Base-by-base conservation (phyloP, 1,284 basidiomycete species). In the Microbotryum scabiosae region DNA sequence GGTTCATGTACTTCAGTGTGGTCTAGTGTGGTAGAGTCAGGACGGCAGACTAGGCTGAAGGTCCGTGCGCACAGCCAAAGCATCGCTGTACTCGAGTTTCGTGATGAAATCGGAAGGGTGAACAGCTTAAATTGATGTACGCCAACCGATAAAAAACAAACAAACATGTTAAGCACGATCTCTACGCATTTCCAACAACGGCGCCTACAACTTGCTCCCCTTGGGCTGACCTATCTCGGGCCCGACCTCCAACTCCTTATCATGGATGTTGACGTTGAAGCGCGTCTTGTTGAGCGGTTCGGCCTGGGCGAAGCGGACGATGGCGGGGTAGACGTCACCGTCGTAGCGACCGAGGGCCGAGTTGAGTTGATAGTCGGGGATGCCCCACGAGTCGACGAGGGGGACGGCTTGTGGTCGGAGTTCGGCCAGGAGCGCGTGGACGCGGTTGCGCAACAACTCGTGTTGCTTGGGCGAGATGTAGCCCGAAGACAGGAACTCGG, bases 401-500 rank as follows among this genome's bases (percentile, higher is more conserved):
- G 68, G 57, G 20, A 71, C 71, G 3, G 69, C 71, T 52, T 73
- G 68, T 47, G 75, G 75, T 6, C 75, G 64, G 26, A 76, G 57
- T 52, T 70, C 68, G 20, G 71, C 70, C 59, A 76, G 68, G 54
- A 75, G 68, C 56, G 72, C 73, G 62, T 75, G 73, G 28, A 75
- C 69, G 54, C 60, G 58, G 61, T 65, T 69, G 12, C 71, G 63
- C 5, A 76, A 60, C 28, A 76, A 65, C 54, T 72, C 70, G 67
- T 71, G 72, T 65, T 76, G 75, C 52, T 68, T 63, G 7, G 73
- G 70, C 21, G 60, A 61, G 44, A 76, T 70, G 70, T 75, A 76
- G 28, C 75, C 74, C 2, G 70, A 74, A 4, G 72, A 67, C n/a
- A 76, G 66, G 70, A 76, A 76, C 48, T 76, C 75, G 62, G 72